Conservation (phyloP, 2,329 filamentous ascomycete species). For the Paracorniculantispora psalliotae region DNA sequence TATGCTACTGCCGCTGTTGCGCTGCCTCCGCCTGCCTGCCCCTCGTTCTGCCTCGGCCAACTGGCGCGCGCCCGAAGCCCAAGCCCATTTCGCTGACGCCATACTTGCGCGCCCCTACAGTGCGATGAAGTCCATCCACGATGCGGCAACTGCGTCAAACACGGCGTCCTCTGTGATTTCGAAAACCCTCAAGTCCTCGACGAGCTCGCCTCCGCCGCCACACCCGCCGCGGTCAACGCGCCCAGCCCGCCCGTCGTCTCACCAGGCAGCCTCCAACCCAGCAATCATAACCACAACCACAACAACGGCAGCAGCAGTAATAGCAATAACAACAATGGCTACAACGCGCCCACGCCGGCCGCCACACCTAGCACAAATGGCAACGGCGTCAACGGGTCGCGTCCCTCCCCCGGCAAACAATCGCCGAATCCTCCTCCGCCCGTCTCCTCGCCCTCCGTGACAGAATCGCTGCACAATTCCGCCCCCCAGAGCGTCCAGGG, state of each 20-base stretch:
- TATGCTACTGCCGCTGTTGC: too few species aligned
- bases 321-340: not conserved
- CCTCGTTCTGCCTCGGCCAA: not conserved
- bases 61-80: too few species aligned
- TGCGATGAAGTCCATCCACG: slow-evolving; percentile 62
- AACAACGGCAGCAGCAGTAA: too few species aligned
- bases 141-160: slow-evolving; percentile 63
- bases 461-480: slow-evolving; percentile 12
- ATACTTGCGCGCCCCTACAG: slow-evolving; percentile 26
- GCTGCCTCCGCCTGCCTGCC: slow-evolving; percentile 1
- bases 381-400: not conserved
- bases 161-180: slow-evolving; percentile 63
- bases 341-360: not conserved
- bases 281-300: not conserved
- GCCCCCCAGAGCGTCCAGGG: slow-evolving; percentile 6
- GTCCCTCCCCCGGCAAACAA: slow-evolving; percentile 7
- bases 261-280: slow-evolving; percentile 19
- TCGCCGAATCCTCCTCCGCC: slow-evolving; percentile 8
- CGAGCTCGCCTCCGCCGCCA: slow-evolving; percentile 35
- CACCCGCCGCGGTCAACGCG: slow-evolving; percentile 10
- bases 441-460: slow-evolving; percentile 19
- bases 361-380: not conserved
- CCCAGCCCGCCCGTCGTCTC: slow-evolving; percentile 23
- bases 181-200: slow-evolving; percentile 46
- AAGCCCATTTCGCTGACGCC: not conserved